These are phyloP conservation scores for Peronospora farinosa DNA, from an alignment of 352 stramenopile genomes.

Conservation along the genomic window DNA sequence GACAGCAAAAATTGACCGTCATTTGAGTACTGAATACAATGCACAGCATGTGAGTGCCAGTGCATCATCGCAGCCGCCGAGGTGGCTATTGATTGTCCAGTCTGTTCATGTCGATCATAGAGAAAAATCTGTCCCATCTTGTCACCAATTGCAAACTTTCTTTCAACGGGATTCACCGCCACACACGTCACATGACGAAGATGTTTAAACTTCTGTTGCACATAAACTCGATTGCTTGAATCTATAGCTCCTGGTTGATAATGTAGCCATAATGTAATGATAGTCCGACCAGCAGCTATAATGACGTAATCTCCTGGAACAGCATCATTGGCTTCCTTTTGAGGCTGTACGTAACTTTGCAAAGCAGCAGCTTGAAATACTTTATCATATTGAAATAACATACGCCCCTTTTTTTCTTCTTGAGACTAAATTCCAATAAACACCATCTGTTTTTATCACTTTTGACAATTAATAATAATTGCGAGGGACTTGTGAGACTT, in stretches of 20 bases:
- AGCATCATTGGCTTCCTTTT: slow-evolving; percentile 12
- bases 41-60: slow-evolving; percentile 82
- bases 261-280: slow-evolving; percentile 44
- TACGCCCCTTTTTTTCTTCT: slow-evolving; percentile 51
- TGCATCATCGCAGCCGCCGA: slow-evolving; percentile 65
- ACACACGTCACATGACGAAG: slow-evolving; percentile 52
- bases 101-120: slow-evolving; percentile 24
- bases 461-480: slow-evolving; percentile 55
- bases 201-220: slow-evolving; percentile 42
- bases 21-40: slow-evolving; percentile 61
- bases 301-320: slow-evolving; percentile 46
- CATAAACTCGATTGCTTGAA: slow-evolving; percentile 24
- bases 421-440: slow-evolving; percentile 67
- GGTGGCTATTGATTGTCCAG: not conserved
- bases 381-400: slow-evolving; percentile 45
- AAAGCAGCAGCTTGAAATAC: slow-evolving; percentile 45
- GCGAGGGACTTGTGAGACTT: slow-evolving; percentile 46
- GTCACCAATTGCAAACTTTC: slow-evolving; percentile 69
- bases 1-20: slow-evolving; percentile 77
- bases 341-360: slow-evolving; percentile 39
- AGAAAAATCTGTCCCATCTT: slow-evolving; percentile 56
- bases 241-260: slow-evolving; percentile 18
- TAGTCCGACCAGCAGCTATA: slow-evolving; percentile 25
- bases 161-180: slow-evolving; percentile 37
- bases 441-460: slow-evolving; percentile 29